Evolutionary conservation across 176 grass and related monocot genomes (phyloP), one percentile per base, ranked within the genome.

Genomic region (Carex parvula): DNA sequence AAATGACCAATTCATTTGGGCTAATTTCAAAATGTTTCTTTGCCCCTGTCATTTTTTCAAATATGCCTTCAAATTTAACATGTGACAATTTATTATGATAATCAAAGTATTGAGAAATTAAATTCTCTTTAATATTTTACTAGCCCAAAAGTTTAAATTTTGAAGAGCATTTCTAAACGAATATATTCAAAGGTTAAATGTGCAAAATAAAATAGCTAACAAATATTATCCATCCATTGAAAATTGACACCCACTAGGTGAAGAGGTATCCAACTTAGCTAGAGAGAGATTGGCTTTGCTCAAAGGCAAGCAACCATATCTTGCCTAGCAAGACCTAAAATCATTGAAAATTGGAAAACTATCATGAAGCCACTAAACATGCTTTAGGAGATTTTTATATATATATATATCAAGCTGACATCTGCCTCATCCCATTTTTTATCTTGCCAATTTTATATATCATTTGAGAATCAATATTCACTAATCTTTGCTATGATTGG

Each of bases 131-230:
- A 11, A 75, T 26, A 53, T 26, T 53, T 32, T 37, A 35, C 14
- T 42, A 77, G 12, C 48, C 4, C 18, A 64, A 81, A 61, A 81
- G 64, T 39, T 24, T 5, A 44, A 81, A 64, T 55, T 83, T 67
- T 53, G 44, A 75, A 53, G 44, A 68, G 0, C 70, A 75, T 53
- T 15, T 26, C 53, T 52, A 70, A 20, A 15, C 2, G 70, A 75
- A 64, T 83, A 66, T 83, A 65, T 77, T 77, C 73, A 68, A 67
- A 83, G 39, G 80, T 83, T 42, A 83, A 29, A 52, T 83, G 10
- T 83, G 24, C 62, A 65, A 46, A 64, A 41, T 63, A 82, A 82
- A 83, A 83, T 68, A 83, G 5, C 13, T 17, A 83, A 66, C 8
- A 82, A 26, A 82, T 50, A 65, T 82, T 81, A 83, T 83, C 37